phyloP scores from a whole-genome alignment of 73 alveolate species.

The Stentor coeruleus region DNA sequence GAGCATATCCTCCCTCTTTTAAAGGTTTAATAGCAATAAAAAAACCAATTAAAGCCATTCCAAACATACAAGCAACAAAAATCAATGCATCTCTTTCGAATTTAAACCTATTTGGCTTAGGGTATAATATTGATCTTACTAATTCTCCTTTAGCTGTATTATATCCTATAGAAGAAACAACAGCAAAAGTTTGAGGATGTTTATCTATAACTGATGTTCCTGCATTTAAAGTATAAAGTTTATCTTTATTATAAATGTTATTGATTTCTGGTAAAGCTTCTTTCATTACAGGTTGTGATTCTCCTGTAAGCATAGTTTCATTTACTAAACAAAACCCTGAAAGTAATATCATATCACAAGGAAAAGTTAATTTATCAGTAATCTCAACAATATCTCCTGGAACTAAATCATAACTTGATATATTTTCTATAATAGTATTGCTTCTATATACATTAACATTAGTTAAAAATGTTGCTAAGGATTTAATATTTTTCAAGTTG shows the following conservation, averaged over 20 bases:
- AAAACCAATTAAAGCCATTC: constrained; percentile 73
- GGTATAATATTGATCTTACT: constrained; percentile 75
- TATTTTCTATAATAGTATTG: constrained; percentile 20
- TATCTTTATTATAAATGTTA: constrained; percentile 49
- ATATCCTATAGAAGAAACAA: constrained; percentile 75
- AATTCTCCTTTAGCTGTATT: constrained; percentile 86
- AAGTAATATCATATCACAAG: constrained; percentile 88
- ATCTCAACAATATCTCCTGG: constrained; percentile 96
- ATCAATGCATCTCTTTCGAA: constrained; percentile 81
- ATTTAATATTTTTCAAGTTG: constrained; percentile 68
- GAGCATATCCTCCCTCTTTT: too few relatives aligned
- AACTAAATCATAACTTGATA: constrained; percentile 64
- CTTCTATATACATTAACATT: constrained; percentile 33
- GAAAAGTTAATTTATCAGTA: constrained; percentile 65
- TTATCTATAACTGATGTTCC: constrained; percentile 87
- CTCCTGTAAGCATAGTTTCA: constrained; percentile 97
- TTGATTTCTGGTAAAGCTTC: constrained; percentile 67
- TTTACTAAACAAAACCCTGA: constrained; percentile 78
- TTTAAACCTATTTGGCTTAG: constrained; percentile 79
- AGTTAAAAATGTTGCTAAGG: constrained; percentile 73
- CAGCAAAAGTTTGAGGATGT: constrained; percentile 58
- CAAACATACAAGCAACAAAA: constrained; percentile 78
- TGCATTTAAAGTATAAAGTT: constrained; percentile 74
- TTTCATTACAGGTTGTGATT: constrained; percentile 85
- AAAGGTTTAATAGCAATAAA: not conserved